Evolutionary conservation across 1,284 basidiomycete genomes (phyloP), one percentile per base, ranked within the genome.

Genomic region (Ganoderma lingzhi): DNA sequence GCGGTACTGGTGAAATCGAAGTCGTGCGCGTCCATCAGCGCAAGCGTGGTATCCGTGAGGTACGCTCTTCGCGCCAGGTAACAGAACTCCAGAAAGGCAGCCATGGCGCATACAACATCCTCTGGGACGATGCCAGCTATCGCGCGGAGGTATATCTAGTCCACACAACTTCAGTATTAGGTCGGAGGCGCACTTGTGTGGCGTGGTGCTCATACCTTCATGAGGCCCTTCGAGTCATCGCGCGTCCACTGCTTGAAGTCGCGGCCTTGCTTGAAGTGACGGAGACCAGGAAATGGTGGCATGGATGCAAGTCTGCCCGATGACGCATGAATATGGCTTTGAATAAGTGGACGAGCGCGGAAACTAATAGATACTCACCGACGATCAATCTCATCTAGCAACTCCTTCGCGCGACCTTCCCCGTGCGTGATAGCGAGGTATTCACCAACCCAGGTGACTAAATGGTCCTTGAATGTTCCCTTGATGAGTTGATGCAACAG

Each of bases 401-500:
- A 1, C 23, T 28, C 48, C 23, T 23, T 23, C 23, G 23, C 23
- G 2, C 4, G 3, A 8, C 48, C 8, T n/a, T 15, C 23, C 12
- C 28, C 23, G 3, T n/a, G 23, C 48, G 6, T 51, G 48, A 8
- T 51, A n/a, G 6, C 17, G 23, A 77, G 15, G 58, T 73, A 76
- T 19, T 73, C 56, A 9, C 60, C 65, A 9, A 72, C 62, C 78
- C 78, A 79, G 2, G 61, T 48, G 0, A 76, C 65, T 3, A 79
- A 62, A 63, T 80, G 77, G 59, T 78, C 77, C 48, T 78, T 78
- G 72, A 77, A 78, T 0, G 76, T 69, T 1, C 78, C 77, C 60
- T 79, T 78, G 68, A 78, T 76, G 1, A 79, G 44, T 48, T 79
- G 77, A 62, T 78, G 78, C 0, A 80, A 70, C 2, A 78, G 32